phyloP scores from a whole-genome alignment of 495 filamentous ascomycete species.

The Astrothelium subdiscretum region DNA sequence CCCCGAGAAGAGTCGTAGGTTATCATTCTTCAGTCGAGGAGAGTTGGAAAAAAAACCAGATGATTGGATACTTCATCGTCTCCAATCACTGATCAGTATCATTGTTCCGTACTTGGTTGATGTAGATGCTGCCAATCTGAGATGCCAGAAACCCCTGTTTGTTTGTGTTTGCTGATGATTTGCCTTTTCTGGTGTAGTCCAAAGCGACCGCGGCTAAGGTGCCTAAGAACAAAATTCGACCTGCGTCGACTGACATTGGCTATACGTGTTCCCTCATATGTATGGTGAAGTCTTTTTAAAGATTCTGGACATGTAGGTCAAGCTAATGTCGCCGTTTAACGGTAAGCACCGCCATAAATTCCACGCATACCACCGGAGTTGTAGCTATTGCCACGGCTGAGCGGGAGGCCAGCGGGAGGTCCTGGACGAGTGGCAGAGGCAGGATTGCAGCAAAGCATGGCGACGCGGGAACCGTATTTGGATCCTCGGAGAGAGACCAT shows the following conservation, averaged over 20 bases:
- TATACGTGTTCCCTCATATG: conserved; percentile 3
- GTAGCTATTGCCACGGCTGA: conserved; percentile 47
- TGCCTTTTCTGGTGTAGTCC: neutral
- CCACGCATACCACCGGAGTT: conserved; percentile 27
- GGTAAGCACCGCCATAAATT: conserved; percentile 36
- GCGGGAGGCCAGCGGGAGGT: conserved; percentile 58
- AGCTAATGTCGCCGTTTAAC: conserved; percentile 22
- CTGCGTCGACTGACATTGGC: neutral
- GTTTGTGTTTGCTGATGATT: neutral
- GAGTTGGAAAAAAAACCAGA: neutral
- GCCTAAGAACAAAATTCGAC: neutral
- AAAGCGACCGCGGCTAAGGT: neutral
- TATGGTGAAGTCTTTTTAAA: neutral
- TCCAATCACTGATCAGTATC: neutral
- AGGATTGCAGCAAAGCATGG: conserved; percentile 97
- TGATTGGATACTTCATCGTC: neutral
- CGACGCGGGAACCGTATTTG: conserved; percentile 95
- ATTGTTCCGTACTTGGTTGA: too few relatives aligned
- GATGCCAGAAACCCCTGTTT: neutral
- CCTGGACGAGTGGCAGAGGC: conserved; percentile 74
- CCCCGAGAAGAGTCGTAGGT: neutral
- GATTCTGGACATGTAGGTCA: neutral
- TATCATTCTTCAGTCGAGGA: neutral
- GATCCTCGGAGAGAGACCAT: conserved; percentile 98
- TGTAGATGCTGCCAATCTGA: neutral